These are phyloP conservation scores for Microdochium trichocladiopsis DNA, from an alignment of 2,329 filamentous ascomycete species.

Conservation along the genomic window DNA sequence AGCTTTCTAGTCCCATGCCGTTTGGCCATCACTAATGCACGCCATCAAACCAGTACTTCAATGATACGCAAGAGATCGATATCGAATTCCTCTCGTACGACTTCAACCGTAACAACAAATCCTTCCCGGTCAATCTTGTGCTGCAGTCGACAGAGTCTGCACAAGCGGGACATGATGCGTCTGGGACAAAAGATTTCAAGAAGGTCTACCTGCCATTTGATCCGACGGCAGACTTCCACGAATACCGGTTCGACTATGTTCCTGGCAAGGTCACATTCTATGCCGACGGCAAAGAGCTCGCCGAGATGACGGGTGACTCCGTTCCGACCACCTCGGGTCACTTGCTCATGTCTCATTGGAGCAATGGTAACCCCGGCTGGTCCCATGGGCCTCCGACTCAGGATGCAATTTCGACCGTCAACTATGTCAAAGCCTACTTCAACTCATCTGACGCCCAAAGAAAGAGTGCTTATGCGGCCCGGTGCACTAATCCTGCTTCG, in stretches of 20 bases:
- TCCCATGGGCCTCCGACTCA: constrained; percentile 59
- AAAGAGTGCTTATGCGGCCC: constrained; percentile 26
- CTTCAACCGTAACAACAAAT: constrained; percentile 41
- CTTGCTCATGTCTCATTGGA: constrained; percentile 70
- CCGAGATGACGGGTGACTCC: constrained; percentile 45
- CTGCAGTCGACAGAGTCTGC: constrained; percentile 59
- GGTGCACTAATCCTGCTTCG: constrained; percentile 32
- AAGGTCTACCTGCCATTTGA: constrained; percentile 57
- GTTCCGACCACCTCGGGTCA: constrained; percentile 57
- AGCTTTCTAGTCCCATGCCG: neutral
- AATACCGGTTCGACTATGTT: constrained; percentile 74
- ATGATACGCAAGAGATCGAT: constrained; percentile 75
- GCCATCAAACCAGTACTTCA: constrained; percentile 54
- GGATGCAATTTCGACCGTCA: constrained; percentile 57
- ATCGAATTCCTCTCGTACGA: constrained; percentile 70
- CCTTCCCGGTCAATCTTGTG: constrained; percentile 65
- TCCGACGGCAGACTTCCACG: constrained; percentile 60
- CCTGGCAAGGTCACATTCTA: constrained; percentile 59
- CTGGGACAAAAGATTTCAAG: constrained; percentile 49
- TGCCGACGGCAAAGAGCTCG: constrained; percentile 53
- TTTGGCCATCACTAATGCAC: neutral
- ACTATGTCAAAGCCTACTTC: constrained; percentile 74
- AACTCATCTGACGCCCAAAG: constrained; percentile 51
- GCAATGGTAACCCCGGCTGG: constrained; percentile 67
- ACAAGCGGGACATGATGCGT: constrained; percentile 54